phyloP scores from a whole-genome alignment of 179 eudicot species.

The Silene noctiflora region DNA sequence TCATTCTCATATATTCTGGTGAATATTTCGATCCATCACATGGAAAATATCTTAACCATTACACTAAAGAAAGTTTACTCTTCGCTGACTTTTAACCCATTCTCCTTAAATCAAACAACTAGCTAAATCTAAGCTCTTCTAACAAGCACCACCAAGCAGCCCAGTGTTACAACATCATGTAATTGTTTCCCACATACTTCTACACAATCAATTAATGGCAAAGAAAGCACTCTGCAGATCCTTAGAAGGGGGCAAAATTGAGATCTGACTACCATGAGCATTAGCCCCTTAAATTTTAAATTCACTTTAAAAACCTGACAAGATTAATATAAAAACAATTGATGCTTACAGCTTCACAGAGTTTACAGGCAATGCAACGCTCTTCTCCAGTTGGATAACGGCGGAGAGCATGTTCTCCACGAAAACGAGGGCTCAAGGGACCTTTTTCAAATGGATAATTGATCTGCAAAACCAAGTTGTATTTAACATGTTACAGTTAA shows the following conservation, averaged over 20 bases:
- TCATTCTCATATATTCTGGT: neutral
- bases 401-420: slow-evolving; percentile 96
- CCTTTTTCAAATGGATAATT: slow-evolving; percentile 96
- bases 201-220: neutral
- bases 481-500: neutral
- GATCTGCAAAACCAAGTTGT: slow-evolving; percentile 41
- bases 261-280: neutral
- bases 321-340: slow-evolving; percentile 2
- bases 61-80: neutral
- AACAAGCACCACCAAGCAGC: neutral
- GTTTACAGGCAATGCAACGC: slow-evolving; percentile 97
- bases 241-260: neutral
- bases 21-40: neutral
- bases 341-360: slow-evolving; percentile 89
- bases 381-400: slow-evolving; percentile 98
- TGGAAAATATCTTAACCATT: neutral
- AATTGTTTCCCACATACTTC: neutral
- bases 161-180: neutral
- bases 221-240: slow-evolving; percentile 4
- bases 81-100: neutral
- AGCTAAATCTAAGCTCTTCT: neutral
- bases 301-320: neutral
- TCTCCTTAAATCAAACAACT: neutral
- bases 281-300: neutral
- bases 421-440: slow-evolving; percentile 93